Evolutionary conservation across 169 alveolate genomes (phyloP).

Genomic region (Plasmodium blacklocki): DNA sequence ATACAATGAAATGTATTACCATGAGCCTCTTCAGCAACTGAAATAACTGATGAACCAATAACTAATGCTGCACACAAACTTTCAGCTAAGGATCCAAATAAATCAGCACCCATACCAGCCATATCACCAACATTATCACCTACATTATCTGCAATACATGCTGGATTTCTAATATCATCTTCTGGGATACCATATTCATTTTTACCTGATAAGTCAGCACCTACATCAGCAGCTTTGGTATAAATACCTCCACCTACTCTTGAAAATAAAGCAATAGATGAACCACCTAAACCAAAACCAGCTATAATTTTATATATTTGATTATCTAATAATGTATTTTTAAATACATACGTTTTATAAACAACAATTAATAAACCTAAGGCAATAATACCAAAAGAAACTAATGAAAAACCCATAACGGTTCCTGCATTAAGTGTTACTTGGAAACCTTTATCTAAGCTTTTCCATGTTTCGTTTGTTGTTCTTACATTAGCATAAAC

Average conservation of each 20-base stretch:
- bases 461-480: conserved; percentile 87
- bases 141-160: conserved; percentile 95
- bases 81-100: conserved; percentile 95
- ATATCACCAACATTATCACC: conserved; percentile 96
- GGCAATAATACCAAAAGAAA: conserved; percentile 87
- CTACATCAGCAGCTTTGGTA: conserved; percentile 95
- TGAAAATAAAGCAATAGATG: conserved; percentile 93
- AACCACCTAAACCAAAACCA: conserved; percentile 92
- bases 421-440: conserved; percentile 91
- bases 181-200: conserved; percentile 92
- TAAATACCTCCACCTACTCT: conserved; percentile 96
- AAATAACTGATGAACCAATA: conserved; percentile 86
- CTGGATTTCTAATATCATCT: conserved; percentile 94
- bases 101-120: conserved; percentile 97
- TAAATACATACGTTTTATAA: conserved; percentile 72
- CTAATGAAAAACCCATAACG: conserved; percentile 91
- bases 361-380: conserved; percentile 79
- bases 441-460: conserved; percentile 84
- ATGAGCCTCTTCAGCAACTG: conserved; percentile 29
- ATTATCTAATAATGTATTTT: conserved; percentile 11
- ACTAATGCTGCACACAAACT: conserved; percentile 94
- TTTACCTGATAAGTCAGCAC: conserved; percentile 94
- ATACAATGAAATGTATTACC: conserved; percentile 80
- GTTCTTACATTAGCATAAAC: conserved; percentile 90
- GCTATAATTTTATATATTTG: conserved; percentile 88